A percentile compares a stretch with the other conserved stretches of the same genome.
phyloP scores from a whole-genome alignment of 2,329 filamentous ascomycete species.

The Conoideocrella luteorostrata region DNA sequence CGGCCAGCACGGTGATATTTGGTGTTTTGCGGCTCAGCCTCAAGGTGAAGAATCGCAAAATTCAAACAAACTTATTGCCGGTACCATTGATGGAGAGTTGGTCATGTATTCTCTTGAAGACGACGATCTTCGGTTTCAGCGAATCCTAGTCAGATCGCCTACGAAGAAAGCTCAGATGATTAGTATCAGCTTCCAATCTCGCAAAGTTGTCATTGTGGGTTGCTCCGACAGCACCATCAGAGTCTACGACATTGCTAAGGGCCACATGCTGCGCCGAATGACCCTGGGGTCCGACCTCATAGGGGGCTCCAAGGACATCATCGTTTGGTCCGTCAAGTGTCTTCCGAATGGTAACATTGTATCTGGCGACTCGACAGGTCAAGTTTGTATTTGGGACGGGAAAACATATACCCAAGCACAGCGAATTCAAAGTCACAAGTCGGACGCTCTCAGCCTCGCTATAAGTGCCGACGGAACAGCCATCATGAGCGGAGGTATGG shows the following conservation, averaged over 20 bases:
- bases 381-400: constrained; percentile 89
- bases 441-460: constrained; percentile 85
- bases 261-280: constrained; percentile 71
- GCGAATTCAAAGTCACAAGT: constrained; percentile 77
- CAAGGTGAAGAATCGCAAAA: constrained; percentile 28
- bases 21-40: constrained; percentile 90
- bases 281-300: constrained; percentile 73
- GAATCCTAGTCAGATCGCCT: constrained; percentile 66
- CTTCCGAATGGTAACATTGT: constrained; percentile 84
- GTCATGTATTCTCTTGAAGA: constrained; percentile 83
- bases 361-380: constrained; percentile 89
- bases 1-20: constrained; percentile 92
- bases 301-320: constrained; percentile 74
- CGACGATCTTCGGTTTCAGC: constrained; percentile 72
- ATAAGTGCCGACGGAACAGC: constrained; percentile 72
- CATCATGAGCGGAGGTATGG: constrained; percentile 87
- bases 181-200: constrained; percentile 83
- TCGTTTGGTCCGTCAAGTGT: constrained; percentile 91
- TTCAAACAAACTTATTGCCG: constrained; percentile 64
- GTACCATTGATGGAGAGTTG: constrained; percentile 86
- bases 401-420: constrained; percentile 86
- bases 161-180: constrained; percentile 84
- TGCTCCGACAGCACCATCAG: constrained; percentile 97
- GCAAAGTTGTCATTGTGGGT: constrained; percentile 75
- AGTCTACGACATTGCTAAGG: constrained; percentile 78